Conservation (phyloP, 306 rosid genomes). For the Neltuma alba region DNA sequence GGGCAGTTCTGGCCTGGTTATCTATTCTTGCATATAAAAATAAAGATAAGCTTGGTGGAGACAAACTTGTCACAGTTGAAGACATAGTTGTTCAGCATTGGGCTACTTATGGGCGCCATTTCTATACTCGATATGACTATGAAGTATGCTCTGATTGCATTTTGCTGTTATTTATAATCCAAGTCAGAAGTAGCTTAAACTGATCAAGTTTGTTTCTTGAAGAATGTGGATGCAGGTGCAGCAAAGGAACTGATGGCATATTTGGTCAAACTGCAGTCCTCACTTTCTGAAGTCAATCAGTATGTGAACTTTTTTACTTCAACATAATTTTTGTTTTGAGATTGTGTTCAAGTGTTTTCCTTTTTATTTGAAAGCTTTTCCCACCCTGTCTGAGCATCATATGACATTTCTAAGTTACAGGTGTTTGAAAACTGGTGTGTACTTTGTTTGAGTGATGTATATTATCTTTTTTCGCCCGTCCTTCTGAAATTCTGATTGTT, state of each 20-base stretch:
- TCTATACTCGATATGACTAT: conserved; percentile 91
- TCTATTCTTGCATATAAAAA: conserved; percentile 88
- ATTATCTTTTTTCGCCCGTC: neutral
- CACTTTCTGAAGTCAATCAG: conserved; percentile 83
- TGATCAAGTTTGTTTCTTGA: conserved; percentile 40
- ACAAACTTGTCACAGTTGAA: conserved; percentile 89
- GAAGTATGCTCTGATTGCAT: conserved; percentile 57
- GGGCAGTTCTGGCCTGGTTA: conserved; percentile 99
- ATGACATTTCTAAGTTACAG: conserved; percentile 7
- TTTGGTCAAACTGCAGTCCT: conserved; percentile 92
- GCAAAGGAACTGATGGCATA: conserved; percentile 90
- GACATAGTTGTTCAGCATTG: conserved; percentile 96
- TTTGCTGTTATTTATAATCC: neutral
- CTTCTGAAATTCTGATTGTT: neutral
- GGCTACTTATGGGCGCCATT: conserved; percentile 94
- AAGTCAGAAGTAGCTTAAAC: conserved; percentile 31
- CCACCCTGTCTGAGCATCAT: conserved; percentile 4
- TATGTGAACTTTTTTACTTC: conserved; percentile 43
- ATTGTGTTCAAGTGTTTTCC: neutral
- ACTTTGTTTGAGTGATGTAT: neutral
- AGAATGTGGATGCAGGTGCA: conserved; percentile 97
- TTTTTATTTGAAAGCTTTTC: conserved; percentile 9
- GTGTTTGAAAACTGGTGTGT: conserved; percentile 23
- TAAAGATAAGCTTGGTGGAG: conserved; percentile 70
- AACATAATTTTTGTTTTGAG: conserved; percentile 8